phyloP scores from a whole-genome alignment of 2,329 filamentous ascomycete genomes.

The Microsporum ferrugineum region DNA sequence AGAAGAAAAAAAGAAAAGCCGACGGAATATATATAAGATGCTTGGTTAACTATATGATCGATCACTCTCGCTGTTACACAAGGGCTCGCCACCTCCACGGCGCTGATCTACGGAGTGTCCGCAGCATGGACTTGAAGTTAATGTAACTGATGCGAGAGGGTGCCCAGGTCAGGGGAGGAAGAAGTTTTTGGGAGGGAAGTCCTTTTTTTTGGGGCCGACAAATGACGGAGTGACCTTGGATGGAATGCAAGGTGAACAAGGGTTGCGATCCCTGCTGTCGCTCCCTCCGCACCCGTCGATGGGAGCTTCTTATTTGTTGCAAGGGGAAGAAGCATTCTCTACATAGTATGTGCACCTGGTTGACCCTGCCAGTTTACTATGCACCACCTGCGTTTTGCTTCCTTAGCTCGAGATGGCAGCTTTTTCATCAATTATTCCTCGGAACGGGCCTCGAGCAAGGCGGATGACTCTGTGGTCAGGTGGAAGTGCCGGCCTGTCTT shows the following conservation, averaged over 20 bases:
- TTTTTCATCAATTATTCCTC: neutral
- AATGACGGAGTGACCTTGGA: neutral
- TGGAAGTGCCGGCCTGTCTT: neutral
- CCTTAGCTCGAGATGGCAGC: neutral
- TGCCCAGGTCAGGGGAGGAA: neutral
- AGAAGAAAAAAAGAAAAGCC: neutral
- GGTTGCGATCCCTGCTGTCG: neutral
- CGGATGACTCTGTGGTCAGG: neutral
- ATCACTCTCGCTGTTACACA: neutral
- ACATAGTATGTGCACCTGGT: neutral
- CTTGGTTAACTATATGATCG: neutral
- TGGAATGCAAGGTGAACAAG: neutral
- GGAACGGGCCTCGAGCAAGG: neutral
- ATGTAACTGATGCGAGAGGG: neutral
- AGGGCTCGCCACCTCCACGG: neutral
- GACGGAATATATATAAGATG: neutral
- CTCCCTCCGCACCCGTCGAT: neutral
- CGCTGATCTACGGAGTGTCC: constrained; percentile 1
- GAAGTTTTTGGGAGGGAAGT: neutral
- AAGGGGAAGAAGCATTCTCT: neutral
- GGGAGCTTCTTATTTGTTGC: neutral
- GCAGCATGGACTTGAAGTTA: neutral
- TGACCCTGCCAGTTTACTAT: neutral
- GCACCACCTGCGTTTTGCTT: neutral
- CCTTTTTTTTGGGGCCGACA: neutral